Conservation (phyloP, 208 protist species). For the Vickermania spadyakhi region DNA sequence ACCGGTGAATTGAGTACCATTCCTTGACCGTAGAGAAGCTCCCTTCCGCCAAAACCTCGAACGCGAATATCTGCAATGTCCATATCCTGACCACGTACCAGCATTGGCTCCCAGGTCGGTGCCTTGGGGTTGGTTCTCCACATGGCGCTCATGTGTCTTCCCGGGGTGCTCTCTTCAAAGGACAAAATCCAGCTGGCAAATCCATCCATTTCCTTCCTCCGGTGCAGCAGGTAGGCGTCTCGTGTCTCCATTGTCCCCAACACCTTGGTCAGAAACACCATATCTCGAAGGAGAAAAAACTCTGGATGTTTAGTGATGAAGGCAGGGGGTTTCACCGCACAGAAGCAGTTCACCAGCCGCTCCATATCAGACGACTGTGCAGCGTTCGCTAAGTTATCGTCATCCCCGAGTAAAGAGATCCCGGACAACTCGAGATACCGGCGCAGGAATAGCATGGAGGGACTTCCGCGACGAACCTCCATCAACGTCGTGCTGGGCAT, state of each 20-base stretch:
- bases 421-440: conserved; percentile 40
- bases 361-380: conserved; percentile 38
- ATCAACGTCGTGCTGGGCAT: conserved; percentile 56
- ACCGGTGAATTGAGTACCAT: conserved; percentile 59
- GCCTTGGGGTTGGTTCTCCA: conserved; percentile 50
- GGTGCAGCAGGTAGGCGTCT: conserved; percentile 51
- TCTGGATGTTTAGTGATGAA: conserved; percentile 47
- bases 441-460: conserved; percentile 53
- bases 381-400: conserved; percentile 33
- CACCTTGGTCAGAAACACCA: conserved; percentile 69
- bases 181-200: conserved; percentile 63
- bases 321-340: conserved; percentile 23
- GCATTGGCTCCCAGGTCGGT: conserved; percentile 56
- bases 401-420: conserved; percentile 19
- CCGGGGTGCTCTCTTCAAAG: conserved; percentile 68
- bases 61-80: conserved; percentile 73
- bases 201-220: conserved; percentile 43
- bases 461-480: conserved; percentile 54
- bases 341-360: conserved; percentile 67
- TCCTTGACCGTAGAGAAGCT: conserved; percentile 70
- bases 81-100: conserved; percentile 68
- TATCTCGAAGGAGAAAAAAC: conserved; percentile 53
- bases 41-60: conserved; percentile 62
- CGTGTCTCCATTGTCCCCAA: conserved; percentile 76
- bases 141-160: conserved; percentile 56